Conservation (phyloP, 1,284 basidiomycete species). For the Kalmanozyma brasiliensis region DNA sequence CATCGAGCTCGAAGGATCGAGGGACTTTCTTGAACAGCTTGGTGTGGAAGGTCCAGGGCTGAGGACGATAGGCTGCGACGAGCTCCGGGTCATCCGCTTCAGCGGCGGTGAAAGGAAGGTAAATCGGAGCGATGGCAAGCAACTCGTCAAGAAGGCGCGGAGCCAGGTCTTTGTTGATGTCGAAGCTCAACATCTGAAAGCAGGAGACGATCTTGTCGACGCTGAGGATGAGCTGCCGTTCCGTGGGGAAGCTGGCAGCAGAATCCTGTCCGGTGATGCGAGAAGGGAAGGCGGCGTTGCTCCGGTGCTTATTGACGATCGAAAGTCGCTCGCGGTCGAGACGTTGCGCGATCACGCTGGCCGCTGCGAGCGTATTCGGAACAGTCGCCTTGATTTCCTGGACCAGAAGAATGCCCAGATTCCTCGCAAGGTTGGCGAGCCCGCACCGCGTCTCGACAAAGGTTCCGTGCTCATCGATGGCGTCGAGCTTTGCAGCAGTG, state of each 20-base stretch:
- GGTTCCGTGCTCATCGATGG: conserved; percentile 9
- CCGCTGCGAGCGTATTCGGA: conserved; percentile 3
- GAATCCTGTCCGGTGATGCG: too few relatives aligned
- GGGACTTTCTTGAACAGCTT: too few relatives aligned
- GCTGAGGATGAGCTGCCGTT: conserved; percentile 5
- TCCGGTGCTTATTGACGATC: conserved; percentile 2
- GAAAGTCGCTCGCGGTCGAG: conserved; percentile 2
- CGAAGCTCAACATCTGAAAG: conserved; percentile 1
- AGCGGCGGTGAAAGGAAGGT: conserved; percentile 14
- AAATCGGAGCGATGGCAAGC: conserved; percentile 7
- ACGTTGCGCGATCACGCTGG: not conserved
- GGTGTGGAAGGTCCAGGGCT: conserved; percentile 11
- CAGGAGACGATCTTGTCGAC: conserved; percentile 5
- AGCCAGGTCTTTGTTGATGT: conserved; percentile 6
- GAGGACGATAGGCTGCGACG: conserved; percentile 2
- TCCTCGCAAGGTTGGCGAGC: conserved; percentile 11
- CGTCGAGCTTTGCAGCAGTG: conserved; percentile 4
- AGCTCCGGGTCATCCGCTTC: conserved; percentile 4
- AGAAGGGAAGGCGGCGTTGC: too few relatives aligned
- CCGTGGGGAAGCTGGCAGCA: conserved; percentile 6
- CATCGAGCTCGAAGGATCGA: too few relatives aligned
- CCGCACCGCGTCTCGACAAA: conserved; percentile 23
- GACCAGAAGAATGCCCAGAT: conserved; percentile 22
- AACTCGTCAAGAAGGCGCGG: conserved; percentile 8
- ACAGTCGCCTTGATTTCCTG: conserved; percentile 7